Conservation (phyloP, 331 rosid species). For the Dryas integrifolia region DNA sequence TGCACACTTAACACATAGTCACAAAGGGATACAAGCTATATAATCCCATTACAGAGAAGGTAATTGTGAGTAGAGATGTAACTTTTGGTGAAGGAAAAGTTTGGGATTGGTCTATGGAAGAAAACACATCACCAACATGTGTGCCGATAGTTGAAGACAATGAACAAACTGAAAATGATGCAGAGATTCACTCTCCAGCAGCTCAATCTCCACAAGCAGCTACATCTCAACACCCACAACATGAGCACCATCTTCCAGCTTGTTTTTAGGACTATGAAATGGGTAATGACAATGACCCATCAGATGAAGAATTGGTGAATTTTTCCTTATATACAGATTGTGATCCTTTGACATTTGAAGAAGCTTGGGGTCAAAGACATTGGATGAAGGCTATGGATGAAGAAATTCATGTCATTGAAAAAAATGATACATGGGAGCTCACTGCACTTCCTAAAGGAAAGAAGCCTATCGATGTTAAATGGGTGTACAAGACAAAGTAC, state of each 20-base stretch:
- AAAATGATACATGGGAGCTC: neutral
- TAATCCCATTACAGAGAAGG: neutral
- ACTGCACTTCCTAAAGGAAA: neutral
- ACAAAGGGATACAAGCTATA: neutral
- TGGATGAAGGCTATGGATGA: conserved; percentile 1
- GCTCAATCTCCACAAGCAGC: neutral
- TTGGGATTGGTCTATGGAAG: neutral
- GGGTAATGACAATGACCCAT: neutral
- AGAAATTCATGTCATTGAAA: neutral
- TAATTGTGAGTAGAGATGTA: neutral
- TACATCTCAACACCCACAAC: neutral
- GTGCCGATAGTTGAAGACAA: neutral
- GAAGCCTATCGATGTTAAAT: neutral
- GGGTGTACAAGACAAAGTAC: neutral
- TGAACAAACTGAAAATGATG: neutral
- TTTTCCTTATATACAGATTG: neutral
- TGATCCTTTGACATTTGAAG: neutral
- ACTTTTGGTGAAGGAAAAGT: neutral
- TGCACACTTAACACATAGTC: too few relatives aligned
- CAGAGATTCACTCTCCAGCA: neutral
- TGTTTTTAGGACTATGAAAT: neutral
- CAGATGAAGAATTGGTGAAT: neutral
- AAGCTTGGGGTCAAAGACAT: neutral
- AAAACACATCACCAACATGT: neutral
- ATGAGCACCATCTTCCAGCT: neutral